Percentiles rank a stretch among this genome's conserved stretches.
phyloP scores from a whole-genome alignment of 129 eudicot species.

The Mikania micrantha region DNA sequence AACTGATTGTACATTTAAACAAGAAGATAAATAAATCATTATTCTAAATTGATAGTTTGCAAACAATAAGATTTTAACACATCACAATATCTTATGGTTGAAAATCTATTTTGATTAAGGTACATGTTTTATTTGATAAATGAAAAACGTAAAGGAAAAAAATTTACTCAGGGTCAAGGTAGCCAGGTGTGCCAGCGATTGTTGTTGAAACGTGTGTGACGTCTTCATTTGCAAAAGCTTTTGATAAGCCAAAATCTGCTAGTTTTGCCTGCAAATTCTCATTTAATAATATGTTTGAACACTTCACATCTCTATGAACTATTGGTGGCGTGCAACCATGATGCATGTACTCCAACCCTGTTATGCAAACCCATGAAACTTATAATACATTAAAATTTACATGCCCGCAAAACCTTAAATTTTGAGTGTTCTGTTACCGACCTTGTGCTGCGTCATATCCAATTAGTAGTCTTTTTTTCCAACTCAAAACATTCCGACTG shows the following conservation, averaged over 20 bases:
- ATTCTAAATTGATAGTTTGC: background rate
- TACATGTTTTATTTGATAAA: background rate
- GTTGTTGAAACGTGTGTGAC: conserved; percentile 24
- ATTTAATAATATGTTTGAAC: conserved; percentile 24
- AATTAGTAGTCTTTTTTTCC: conserved; percentile 35
- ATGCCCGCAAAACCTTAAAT: background rate
- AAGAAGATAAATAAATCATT: background rate
- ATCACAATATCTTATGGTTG: background rate
- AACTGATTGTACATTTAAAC: background rate
- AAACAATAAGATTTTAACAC: background rate
- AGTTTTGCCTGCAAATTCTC: conserved; percentile 30
- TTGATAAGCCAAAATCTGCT: conserved; percentile 49
- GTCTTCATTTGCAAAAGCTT: conserved; percentile 27
- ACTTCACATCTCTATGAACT: conserved; percentile 34
- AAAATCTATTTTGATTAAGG: background rate
- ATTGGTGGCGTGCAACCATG: conserved; percentile 40
- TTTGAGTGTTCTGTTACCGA: background rate
- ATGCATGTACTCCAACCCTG: conserved; percentile 54
- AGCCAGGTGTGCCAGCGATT: conserved; percentile 19
- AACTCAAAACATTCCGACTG: conserved; percentile 12
- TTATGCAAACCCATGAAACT: background rate
- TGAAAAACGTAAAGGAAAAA: background rate
- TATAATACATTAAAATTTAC: background rate
- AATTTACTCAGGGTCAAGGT: conserved; percentile 45
- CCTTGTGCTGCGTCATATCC: conserved; percentile 50